Base-by-base conservation (phyloP, 2,329 filamentous ascomycete genomes). In the Pyricularia sp. region DNA sequence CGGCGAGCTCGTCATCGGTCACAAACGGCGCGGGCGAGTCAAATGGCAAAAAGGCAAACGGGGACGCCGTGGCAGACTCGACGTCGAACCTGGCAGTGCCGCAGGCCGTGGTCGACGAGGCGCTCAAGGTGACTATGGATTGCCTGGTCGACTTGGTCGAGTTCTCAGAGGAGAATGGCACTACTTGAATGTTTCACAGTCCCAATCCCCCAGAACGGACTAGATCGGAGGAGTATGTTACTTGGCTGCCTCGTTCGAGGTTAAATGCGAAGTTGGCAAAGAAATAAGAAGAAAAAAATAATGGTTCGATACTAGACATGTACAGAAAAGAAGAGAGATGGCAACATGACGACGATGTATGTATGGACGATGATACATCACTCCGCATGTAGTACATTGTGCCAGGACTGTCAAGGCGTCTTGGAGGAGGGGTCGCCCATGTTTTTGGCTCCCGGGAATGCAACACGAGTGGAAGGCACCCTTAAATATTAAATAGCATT, bases 101-200 rank as follows among this genome's bases (percentile, higher is more conserved):
- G 14, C 81, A 83, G 68, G 75, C 80, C 2, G 86, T 89, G n/a
- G 78, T 90, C 17, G 85, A 89, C 30, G 86, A 90, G 72, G 86
- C 87, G 4, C 79, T 90, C n/a, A 83, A 82, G 71, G 80, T 86
- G 36, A 87, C 87, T 31, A 81, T 84, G 69, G 86, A 89, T 73
- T 84, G 83, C 71, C 78, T 90, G 61, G 86, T 88, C 71, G 75
- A 79, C 55, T 70, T 71, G 23, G 72, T 70, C 69, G 72, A 73
- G 71, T 69, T 72, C 20, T 50, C 42, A 6, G 72, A 72, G 59
- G 73, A 75, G 69, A 73, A 70, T 58, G 69, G 70, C 28, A 65
- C 69, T 2, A 64, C 71, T 3, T 72, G 69, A 71, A 68, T 36
- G 33, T 50, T n/a, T n/a, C 9, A 5, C n/a, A 50, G 17, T n/a